phyloP scores from a whole-genome alignment of 106 monocot species.

The Hemerocallis citrina region DNA sequence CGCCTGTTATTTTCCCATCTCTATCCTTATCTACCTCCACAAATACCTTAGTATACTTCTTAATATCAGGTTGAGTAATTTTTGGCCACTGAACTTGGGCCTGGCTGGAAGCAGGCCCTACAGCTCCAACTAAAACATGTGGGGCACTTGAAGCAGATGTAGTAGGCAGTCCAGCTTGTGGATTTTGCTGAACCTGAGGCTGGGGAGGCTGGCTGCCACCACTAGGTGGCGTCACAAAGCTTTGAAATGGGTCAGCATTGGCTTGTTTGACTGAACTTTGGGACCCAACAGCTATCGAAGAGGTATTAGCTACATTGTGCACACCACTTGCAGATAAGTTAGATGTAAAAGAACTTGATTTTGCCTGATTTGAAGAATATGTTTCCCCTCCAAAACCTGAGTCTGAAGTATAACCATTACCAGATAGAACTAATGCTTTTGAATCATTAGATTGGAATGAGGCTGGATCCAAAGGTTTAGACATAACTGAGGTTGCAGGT shows the following conservation, averaged over 20 bases:
- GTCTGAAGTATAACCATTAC: constrained; percentile 57
- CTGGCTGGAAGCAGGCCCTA: constrained; percentile 18
- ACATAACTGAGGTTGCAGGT: constrained; percentile 13
- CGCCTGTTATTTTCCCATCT: constrained; percentile 95
- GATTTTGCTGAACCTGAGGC: constrained; percentile 42
- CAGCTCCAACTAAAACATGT: constrained; percentile 25
- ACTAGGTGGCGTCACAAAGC: constrained; percentile 8
- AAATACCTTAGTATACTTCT: constrained; percentile 88
- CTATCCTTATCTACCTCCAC: constrained; percentile 92
- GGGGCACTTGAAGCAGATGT: constrained; percentile 9
- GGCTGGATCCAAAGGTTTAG: constrained; percentile 18
- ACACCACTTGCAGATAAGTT: constrained; percentile 24
- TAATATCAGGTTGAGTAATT: constrained; percentile 67
- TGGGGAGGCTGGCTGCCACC: constrained; percentile 33
- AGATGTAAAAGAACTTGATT: constrained; percentile 23
- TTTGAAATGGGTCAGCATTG: constrained; percentile 29
- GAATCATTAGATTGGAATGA: constrained; percentile 37
- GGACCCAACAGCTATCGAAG: constrained; percentile 14
- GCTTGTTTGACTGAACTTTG: constrained; percentile 24
- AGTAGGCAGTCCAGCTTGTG: constrained; percentile 10
- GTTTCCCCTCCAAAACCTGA: constrained; percentile 48
- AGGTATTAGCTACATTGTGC: constrained; percentile 15
- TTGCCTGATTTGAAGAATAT: constrained; percentile 45
- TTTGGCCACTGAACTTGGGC: constrained; percentile 67
- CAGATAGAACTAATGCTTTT: constrained; percentile 44